phyloP scores from a whole-genome alignment of 129 eudicot genomes.

The Flaveria trinervia region DNA sequence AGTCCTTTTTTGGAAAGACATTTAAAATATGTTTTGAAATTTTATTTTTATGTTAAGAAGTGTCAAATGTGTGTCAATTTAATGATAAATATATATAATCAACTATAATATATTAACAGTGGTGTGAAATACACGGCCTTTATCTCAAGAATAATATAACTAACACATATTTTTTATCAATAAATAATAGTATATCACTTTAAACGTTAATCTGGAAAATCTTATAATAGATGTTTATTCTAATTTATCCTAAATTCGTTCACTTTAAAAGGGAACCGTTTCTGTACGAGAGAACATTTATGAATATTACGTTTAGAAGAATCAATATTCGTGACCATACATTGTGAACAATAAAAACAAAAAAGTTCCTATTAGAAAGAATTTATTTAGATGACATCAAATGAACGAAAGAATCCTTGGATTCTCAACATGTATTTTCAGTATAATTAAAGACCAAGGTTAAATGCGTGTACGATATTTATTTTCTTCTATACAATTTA shows the following conservation, averaged over 20 bases:
- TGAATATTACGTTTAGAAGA: background rate
- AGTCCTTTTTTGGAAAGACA: no score
- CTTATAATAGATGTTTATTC: background rate
- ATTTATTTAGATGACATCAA: no score
- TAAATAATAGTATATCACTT: background rate
- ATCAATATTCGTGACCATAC: constrained; percentile 1
- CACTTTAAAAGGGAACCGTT: background rate
- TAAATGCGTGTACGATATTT: no score
- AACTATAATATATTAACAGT: no score
- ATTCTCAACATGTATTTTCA: no score
- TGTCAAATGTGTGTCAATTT: background rate
- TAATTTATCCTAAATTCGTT: background rate
- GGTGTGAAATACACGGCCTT: background rate
- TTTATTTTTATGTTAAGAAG: no score
- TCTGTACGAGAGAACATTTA: background rate
- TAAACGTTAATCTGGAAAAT: background rate
- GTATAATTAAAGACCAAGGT: no score
- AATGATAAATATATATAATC: background rate
- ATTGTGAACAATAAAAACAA: background rate
- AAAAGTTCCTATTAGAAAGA: no score
- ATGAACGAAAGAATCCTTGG: no score
- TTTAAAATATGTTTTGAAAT: no score
- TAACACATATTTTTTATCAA: background rate
- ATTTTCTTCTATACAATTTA: no score
- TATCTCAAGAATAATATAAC: background rate